Evolutionary conservation across 495 filamentous ascomycete species (phyloP).

Genomic region (Parachaetomium inaequale): DNA sequence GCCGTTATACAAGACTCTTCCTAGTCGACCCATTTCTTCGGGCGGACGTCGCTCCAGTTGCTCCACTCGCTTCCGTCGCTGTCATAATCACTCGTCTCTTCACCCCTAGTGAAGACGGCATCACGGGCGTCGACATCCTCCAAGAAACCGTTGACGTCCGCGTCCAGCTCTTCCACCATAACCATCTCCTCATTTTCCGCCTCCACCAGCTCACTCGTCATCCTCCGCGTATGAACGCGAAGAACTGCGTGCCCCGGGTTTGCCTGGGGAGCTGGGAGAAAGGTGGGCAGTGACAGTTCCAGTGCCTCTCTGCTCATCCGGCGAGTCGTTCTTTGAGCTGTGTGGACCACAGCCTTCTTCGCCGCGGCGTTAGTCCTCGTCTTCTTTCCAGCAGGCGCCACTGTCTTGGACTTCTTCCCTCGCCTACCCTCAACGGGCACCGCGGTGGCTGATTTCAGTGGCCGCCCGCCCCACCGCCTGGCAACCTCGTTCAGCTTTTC

Average conservation of each 20-base stretch:
- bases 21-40: too few species aligned
- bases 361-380: not conserved
- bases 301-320: slow-evolving; percentile 1
- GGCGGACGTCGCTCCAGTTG: not conserved
- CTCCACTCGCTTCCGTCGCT: slow-evolving; percentile 18
- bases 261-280: not conserved
- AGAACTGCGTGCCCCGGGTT: not conserved
- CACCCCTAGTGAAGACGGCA: slow-evolving; percentile 9
- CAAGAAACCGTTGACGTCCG: too few species aligned
- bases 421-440: not conserved
- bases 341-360: not conserved
- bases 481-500: slow-evolving; percentile 23
- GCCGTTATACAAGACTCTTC: too few species aligned
- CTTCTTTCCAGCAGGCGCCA: not conserved
- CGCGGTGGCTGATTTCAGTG: not conserved
- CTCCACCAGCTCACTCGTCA: not conserved
- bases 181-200: not conserved
- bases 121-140: not conserved
- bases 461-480: slow-evolving; percentile 21
- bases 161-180: not conserved
- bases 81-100: slow-evolving; percentile 11
- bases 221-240: not conserved
- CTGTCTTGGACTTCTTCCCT: slow-evolving; percentile 1
- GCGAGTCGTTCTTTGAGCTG: not conserved
- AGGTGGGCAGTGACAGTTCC: not conserved